phyloP scores from a whole-genome alignment of 768 basidiomycete species.

The Rhizopogon vinicolor region DNA sequence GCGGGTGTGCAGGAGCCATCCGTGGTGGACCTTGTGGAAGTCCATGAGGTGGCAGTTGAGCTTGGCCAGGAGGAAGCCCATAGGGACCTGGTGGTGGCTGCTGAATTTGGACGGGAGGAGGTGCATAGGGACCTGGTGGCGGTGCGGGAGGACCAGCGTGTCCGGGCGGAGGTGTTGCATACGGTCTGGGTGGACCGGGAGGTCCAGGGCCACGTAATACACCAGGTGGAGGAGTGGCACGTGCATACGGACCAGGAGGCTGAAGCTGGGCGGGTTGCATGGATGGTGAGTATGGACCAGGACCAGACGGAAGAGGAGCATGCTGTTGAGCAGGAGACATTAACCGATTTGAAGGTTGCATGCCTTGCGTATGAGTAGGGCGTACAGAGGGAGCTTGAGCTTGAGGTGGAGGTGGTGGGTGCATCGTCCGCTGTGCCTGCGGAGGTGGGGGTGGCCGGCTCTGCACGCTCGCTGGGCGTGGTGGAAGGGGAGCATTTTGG shows the following conservation, averaged over 20 bases:
- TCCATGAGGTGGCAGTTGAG: conserved; percentile 22
- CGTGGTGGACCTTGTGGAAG: conserved; percentile 23
- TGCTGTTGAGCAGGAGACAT: conserved; percentile 44
- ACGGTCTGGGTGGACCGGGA: conserved; percentile 23
- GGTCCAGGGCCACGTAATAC: conserved; percentile 23
- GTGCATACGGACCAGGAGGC: conserved; percentile 30
- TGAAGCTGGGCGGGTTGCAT: conserved; percentile 23
- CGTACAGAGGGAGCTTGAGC: conserved; percentile 26
- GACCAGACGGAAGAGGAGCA: conserved; percentile 30
- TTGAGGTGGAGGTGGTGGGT: conserved; percentile 33
- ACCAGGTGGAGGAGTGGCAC: conserved; percentile 39
- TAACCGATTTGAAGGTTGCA: conserved; percentile 37
- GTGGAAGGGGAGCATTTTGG: conserved; percentile 38
- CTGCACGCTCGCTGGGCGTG: conserved; percentile 40
- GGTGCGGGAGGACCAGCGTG: conserved; percentile 11
- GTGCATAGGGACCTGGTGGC: conserved; percentile 20
- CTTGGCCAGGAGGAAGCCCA: conserved; percentile 23
- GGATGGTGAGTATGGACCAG: conserved; percentile 27
- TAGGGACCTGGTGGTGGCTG: conserved; percentile 25
- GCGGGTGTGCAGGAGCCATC: conserved; percentile 22
- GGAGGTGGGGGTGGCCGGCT: conserved; percentile 44
- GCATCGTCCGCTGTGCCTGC: conserved; percentile 24
- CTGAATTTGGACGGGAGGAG: conserved; percentile 5
- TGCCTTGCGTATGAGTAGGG: conserved; percentile 25
- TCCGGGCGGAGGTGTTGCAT: conserved; percentile 14